Base-by-base conservation (phyloP, 495 filamentous ascomycete genomes). In the Elaphomyces granulatus region DNA sequence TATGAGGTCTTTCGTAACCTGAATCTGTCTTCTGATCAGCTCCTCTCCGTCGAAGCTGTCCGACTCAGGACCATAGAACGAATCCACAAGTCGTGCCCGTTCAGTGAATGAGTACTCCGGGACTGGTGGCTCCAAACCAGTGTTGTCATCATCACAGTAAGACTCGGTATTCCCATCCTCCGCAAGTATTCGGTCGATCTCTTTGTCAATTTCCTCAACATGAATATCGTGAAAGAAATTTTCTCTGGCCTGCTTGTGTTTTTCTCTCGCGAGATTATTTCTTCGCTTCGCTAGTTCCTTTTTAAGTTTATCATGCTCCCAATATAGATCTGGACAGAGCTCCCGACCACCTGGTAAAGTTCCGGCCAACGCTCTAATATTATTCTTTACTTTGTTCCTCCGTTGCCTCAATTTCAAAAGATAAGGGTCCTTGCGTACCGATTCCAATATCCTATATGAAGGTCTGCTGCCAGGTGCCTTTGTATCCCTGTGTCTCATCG, bases 321-420 rank as follows among this genome's bases (percentile, higher is more conserved):
- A 40, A 44, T 49, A 52, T 15, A 59, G 48, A 38, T 48, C 36
- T 21, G 47, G 50, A 35, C 52, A 55, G 32, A 50, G n/a, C n/a
- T n/a, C n/a, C n/a, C n/a, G n/a, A n/a, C n/a, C 40, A 16, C 52
- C 51, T 21, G 47, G 45, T 0, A 55, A 38, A 20, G 42, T 53
- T 10, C 55, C 44, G 23, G 51, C 53, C 15, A 59, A 36, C 8
- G 53, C 52, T 47, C 44, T 40, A 33, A 59, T 59, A 38, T 56
- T 48, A 15, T 45, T 44, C 26, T 45, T 50, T n/a, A 56, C 43
- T 45, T 54, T 50, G 49, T 49, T 50, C 38, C 54, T 56, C 36
- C 52, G 49, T 41, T 38, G 42, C 46, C 28, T 49, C 0, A 59
- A 34, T 33, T 56, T 14, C 15, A 54, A 34, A 8, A 59, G 46